These are phyloP conservation scores for Gossypium sturtianum DNA, from an alignment of 345 rosid species.

Conservation along the genomic window DNA sequence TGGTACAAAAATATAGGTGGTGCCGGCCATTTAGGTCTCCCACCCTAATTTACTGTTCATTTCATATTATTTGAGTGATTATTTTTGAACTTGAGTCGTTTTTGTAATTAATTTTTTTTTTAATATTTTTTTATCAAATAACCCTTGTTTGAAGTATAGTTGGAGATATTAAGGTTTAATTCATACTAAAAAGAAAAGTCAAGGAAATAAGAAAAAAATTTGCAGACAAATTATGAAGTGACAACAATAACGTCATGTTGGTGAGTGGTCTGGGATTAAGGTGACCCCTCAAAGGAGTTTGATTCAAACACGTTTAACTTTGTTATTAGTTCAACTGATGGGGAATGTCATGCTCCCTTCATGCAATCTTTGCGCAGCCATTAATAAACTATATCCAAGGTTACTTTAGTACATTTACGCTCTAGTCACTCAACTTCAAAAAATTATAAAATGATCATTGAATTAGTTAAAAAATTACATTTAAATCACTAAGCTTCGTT, in stretches of 20 bases:
- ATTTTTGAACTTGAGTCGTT: accelerated
- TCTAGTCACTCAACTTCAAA: accelerated
- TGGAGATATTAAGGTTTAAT: too few species aligned
- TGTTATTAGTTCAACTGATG: background rate
- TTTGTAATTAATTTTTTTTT: too few species aligned
- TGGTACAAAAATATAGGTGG: too few species aligned
- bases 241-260: background rate
- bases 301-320: background rate
- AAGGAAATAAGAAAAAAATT: background rate
- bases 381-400: background rate
- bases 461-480: too few species aligned
- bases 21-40: too few species aligned
- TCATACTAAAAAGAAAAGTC: too few species aligned
- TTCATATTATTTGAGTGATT: too few species aligned
- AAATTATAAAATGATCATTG: accelerated
- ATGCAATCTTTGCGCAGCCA: background rate
- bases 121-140: too few species aligned
- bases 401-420: too few species aligned
- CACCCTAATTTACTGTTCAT: too few species aligned
- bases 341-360: background rate
- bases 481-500: too few species aligned
- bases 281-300: background rate
- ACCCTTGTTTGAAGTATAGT: too few species aligned
- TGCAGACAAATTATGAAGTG: background rate
- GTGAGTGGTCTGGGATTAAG: background rate